Evolutionary conservation across 192 early-diverging fungal genomes (phyloP).

Genomic region (Dispira simplex): DNA sequence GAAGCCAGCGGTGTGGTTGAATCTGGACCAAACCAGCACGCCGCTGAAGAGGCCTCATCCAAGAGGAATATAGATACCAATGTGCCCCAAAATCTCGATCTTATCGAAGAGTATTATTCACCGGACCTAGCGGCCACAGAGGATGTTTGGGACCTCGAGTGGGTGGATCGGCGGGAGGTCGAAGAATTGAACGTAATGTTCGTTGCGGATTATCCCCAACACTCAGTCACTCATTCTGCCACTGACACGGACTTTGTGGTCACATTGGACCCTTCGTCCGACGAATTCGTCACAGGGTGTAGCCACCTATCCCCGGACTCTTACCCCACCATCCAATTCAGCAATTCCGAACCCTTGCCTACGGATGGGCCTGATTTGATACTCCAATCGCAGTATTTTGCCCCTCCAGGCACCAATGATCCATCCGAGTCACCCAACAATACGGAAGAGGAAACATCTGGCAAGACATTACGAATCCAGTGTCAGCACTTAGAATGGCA

Average conservation of each 20-base stretch:
- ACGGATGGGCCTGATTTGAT: neutral
- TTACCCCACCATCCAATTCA: neutral
- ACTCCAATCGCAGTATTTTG: slow-evolving; percentile 10
- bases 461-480: neutral
- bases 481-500: slow-evolving; percentile 30
- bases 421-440: neutral
- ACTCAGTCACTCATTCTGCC: neutral
- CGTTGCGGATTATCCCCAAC: slow-evolving; percentile 2
- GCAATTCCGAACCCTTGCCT: neutral
- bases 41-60: too few species aligned
- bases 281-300: neutral
- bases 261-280: neutral
- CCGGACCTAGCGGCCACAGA: neutral
- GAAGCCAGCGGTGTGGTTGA: too few species aligned
- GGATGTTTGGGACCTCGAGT: slow-evolving; percentile 1
- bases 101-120: slow-evolving; percentile 11
- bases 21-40: too few species aligned
- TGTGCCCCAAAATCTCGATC: neutral
- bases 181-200: neutral
- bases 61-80: neutral
- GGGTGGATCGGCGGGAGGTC: slow-evolving; percentile 9
- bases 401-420: neutral
- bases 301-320: neutral
- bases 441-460: neutral
- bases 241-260: neutral